phyloP scores from a whole-genome alignment of 768 basidiomycete genomes.

The Xanthoconium purpureum region DNA sequence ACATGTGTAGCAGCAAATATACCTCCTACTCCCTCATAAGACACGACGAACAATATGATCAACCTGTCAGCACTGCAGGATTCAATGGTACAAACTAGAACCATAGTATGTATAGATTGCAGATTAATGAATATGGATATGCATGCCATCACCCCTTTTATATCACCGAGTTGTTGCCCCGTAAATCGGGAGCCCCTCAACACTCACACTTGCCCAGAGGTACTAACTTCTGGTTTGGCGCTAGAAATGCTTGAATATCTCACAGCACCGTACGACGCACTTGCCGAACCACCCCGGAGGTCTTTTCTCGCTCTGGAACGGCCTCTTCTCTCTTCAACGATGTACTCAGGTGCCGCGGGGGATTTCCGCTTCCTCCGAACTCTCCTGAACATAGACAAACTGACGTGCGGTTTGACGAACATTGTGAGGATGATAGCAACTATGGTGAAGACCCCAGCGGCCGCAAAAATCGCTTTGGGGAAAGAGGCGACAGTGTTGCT shows the following conservation, averaged over 20 bases:
- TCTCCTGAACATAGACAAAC: constrained; percentile 18
- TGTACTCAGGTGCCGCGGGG: constrained; percentile 1
- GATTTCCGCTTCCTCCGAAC: constrained; percentile 6
- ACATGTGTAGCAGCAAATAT: background rate
- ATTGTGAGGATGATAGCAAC: constrained; percentile 46
- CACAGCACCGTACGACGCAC: constrained; percentile 17
- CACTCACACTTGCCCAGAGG: constrained; percentile 1
- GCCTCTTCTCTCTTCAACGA: constrained; percentile 18
- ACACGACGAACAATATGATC: no score
- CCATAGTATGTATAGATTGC: background rate
- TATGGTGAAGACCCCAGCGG: constrained; percentile 55
- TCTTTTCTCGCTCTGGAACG: constrained; percentile 40
- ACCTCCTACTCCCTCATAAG: background rate
- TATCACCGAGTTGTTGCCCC: background rate
- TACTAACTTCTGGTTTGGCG: constrained; percentile 3
- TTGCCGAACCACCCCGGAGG: constrained; percentile 32
- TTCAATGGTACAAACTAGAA: background rate
- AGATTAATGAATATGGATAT: constrained; percentile 19
- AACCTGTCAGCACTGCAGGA: background rate
- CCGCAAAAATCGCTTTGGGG: constrained; percentile 66
- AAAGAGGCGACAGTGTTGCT: constrained; percentile 57
- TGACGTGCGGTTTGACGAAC: constrained; percentile 37
- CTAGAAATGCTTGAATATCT: constrained; percentile 6
- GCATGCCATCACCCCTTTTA: background rate
- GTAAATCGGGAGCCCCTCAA: background rate